phyloP scores from a whole-genome alignment of 2,329 filamentous ascomycete genomes.

The Penicillium sp. region DNA sequence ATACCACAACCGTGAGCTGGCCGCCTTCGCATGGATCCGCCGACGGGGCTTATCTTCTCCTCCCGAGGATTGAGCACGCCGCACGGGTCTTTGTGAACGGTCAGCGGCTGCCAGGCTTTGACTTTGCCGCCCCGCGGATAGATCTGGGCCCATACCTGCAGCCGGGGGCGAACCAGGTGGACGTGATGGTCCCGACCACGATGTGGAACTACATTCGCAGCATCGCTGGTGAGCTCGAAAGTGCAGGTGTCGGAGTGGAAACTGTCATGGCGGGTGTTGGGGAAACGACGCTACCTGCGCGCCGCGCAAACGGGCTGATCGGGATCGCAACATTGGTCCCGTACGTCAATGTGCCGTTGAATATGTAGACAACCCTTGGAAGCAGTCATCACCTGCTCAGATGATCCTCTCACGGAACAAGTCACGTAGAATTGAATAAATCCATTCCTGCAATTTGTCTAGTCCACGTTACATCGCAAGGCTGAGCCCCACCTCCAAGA shows the following conservation, averaged over 20 bases:
- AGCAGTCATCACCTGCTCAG: background rate
- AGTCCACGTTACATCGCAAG: no score
- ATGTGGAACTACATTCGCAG: constrained; percentile 23
- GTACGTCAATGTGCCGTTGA: constrained; percentile 2
- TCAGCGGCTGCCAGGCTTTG: constrained; percentile 12
- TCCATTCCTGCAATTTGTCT: background rate
- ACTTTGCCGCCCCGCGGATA: constrained; percentile 10
- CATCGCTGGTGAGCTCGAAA: constrained; percentile 11
- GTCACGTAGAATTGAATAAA: background rate
- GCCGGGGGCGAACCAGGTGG: constrained; percentile 7
- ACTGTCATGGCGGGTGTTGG: background rate
- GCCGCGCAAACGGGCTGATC: constrained; percentile 16
- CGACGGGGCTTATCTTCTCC: constrained; percentile 20
- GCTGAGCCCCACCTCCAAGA: no score
- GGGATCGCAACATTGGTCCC: constrained; percentile 9
- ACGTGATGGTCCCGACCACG: constrained; percentile 16
- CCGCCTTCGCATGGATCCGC: background rate
- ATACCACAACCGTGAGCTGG: constrained; percentile 17
- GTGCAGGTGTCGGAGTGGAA: background rate
- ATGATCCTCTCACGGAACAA: background rate
- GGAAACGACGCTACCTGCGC: background rate
- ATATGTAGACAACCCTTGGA: background rate
- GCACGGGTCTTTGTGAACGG: constrained; percentile 17
- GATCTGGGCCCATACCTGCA: constrained; percentile 13
- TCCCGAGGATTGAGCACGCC: constrained; percentile 15